Base-by-base conservation (phyloP, 148 eudicot genomes). In the Nyssa sinensis region DNA sequence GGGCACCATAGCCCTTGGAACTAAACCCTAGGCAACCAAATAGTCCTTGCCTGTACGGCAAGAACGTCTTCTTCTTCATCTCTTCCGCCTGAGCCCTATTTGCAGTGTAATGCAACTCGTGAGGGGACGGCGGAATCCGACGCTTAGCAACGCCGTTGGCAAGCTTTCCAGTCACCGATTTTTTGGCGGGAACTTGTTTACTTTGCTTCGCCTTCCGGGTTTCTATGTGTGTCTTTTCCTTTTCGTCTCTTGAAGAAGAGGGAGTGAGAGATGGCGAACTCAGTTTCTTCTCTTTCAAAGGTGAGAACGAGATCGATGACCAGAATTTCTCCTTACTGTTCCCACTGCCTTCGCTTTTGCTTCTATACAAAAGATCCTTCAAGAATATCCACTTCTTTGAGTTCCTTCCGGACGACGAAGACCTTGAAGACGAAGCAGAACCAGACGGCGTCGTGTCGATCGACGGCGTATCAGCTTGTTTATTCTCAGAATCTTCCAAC, bases 31-130 rank as follows among this genome's bases (percentile, higher is more conserved):
- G 80, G 58, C 98, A 94, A 1, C 98, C 97, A 3, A 94, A 68
- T 76, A 94, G 55, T 0, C 98, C 98, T 85, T 94, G 98, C 74
- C 92, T 83, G 79, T 94, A 94, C 4, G 97, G 98, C 90, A 94
- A 78, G 57, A 70, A 88, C 10, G 97, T 94, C 89, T 88, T 94
- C 87, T 85, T 90, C 93, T 86, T 91, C 97, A 92, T 86, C 88
- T 91, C 97, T 86, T 94, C 95, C 35, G 98, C 87, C 73, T 88
- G 91, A 13, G 97, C 98, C 66, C 98, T 67, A n/a, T 94, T 88
- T 55, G 90, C 86, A 29, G 88, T 85, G 88, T 94, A 94, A 81
- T 92, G 98, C 77, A 84, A 30, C 78, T 94, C 97, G 57, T 94
- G 98, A 39, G 96, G 82, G 33, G 97, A 94, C 0, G 71, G 62